Evolutionary conservation across 441 rosid species (phyloP), one percentile per base, ranked within the genome.

Genomic region (Rhodomyrtus psidioides): DNA sequence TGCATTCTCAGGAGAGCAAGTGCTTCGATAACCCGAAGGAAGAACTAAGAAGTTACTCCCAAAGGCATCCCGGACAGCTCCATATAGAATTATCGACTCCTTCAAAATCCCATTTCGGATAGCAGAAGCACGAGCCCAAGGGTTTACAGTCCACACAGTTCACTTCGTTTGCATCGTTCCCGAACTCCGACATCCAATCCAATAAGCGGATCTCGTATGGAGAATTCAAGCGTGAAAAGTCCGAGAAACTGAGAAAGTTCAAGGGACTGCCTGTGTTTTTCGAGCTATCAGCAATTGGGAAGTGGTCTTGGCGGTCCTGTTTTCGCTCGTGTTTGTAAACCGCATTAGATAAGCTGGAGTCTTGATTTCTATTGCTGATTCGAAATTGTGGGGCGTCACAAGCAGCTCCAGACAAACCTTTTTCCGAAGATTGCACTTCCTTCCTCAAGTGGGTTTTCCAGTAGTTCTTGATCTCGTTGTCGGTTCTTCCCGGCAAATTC

Each of bases 381-480:
- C 79, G 76, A 51, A 55, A 84, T 21, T 49, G 81, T n/a, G 83
- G 86, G 54, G 81, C 86, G 44, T 82, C 89, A 84, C 86, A n/a
- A 28, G 44, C 44, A 85, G 84, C 30, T 30, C 79, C 74, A 12
- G 82, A 23, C 26, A 86, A 59, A 92, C 93, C 97, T 91, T 88
- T 87, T 82, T 89, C 92, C 84, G 83, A 90, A 89, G 84, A 84
- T 85, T 89, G 87, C 27, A 55, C n/a, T 89, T 91, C 93, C 92
- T 91, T 93, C 86, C 90, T 93, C 86, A 91, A 79, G 89, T 90
- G 92, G 89, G 94, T 92, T 84, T 95, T 95, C 96, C 96, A 94
- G 53, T 92, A 96, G 90, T 95, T 96, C 92, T 96, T 94, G 79
- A 95, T 92, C 89, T 94, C 94, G 60, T 95, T 94, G 83, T 96